phyloP scores from a whole-genome alignment of 805 yeast genomes.

The Zygoascus ofunaensis region DNA sequence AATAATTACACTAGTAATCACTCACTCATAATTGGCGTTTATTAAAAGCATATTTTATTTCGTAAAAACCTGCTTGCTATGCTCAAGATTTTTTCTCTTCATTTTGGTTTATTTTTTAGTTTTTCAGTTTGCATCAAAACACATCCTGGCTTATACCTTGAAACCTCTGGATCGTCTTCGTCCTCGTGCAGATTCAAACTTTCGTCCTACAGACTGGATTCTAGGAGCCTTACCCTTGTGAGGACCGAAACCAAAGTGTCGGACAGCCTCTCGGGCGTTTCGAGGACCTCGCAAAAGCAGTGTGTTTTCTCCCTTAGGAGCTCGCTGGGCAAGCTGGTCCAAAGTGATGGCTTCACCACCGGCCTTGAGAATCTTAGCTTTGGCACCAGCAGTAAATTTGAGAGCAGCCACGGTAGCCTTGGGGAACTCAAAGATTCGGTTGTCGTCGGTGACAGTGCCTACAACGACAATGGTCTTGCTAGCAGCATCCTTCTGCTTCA shows the following conservation, averaged over 20 bases:
- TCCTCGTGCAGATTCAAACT: conserved; percentile 99
- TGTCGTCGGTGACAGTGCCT: conserved; percentile 98
- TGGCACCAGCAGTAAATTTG: conserved; percentile 98
- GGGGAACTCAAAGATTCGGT: conserved; percentile 89
- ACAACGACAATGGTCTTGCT: conserved; percentile 94
- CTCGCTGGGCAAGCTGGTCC: conserved; percentile 97
- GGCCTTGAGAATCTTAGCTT: conserved; percentile 91
- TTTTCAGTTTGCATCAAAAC: not conserved
- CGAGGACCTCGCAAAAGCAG: conserved; percentile 98
- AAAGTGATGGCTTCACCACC: conserved; percentile 99
- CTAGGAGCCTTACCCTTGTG: conserved; percentile 99
- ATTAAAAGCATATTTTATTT: no score
- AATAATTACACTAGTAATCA: no score
- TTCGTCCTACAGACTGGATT: conserved; percentile 95
- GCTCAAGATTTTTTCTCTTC: not conserved
- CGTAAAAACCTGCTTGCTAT: not conserved
- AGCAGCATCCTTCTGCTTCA: conserved; percentile 74
- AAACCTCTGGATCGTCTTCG: conserved; percentile 98
- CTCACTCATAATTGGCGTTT: no score
- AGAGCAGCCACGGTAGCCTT: conserved; percentile 98
- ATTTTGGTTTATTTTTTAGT: not conserved
- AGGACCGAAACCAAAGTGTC: conserved; percentile 99
- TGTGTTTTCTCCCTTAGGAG: conserved; percentile 99
- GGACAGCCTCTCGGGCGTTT: conserved; percentile 97
- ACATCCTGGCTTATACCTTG: conserved; percentile 98